phyloP scores from a whole-genome alignment of 129 eudicot species.

The Flaveria trinervia region DNA sequence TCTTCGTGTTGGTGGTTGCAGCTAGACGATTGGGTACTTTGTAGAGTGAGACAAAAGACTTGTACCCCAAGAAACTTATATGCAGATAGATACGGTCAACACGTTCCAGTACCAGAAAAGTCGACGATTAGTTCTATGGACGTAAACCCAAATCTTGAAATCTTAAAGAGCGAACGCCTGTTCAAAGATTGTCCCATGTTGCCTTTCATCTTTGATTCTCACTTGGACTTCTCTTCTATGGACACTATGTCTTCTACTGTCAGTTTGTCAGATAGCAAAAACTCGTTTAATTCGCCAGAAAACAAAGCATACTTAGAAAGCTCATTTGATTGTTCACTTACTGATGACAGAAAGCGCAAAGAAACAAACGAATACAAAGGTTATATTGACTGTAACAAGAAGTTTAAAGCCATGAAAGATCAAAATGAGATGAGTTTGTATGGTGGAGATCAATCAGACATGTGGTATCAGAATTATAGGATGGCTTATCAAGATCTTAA shows the following conservation, averaged over 20 bases:
- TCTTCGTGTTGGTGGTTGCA: conserved; percentile 21
- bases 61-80: conserved; percentile 33
- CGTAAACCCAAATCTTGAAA: conserved; percentile 29
- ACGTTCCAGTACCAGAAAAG: conserved; percentile 24
- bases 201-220: conserved; percentile 49
- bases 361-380: conserved; percentile 18
- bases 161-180: conserved; percentile 24
- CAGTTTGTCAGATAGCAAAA: conserved; percentile 30
- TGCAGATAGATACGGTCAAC: conserved; percentile 32
- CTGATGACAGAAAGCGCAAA: conserved; percentile 20
- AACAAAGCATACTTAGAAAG: conserved; percentile 1
- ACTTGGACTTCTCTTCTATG: conserved; percentile 29
- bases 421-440: conserved; percentile 21
- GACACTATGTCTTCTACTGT: conserved; percentile 33
- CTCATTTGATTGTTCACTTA: neutral
- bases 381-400: conserved; percentile 23
- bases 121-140: conserved; percentile 3
- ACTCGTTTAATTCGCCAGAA: conserved; percentile 26
- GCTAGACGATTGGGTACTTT: conserved; percentile 62
- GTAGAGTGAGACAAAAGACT: conserved; percentile 47
- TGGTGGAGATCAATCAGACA: conserved; percentile 18
- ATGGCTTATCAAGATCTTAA: conserved; percentile 31
- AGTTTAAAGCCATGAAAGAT: conserved; percentile 26
- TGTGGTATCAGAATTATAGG: conserved; percentile 26
- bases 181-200: conserved; percentile 47